Evolutionary conservation across 2,329 filamentous ascomycete species (phyloP), one percentile per base, ranked within the genome.

Genomic region (Aspergillus hiratsukae): DNA sequence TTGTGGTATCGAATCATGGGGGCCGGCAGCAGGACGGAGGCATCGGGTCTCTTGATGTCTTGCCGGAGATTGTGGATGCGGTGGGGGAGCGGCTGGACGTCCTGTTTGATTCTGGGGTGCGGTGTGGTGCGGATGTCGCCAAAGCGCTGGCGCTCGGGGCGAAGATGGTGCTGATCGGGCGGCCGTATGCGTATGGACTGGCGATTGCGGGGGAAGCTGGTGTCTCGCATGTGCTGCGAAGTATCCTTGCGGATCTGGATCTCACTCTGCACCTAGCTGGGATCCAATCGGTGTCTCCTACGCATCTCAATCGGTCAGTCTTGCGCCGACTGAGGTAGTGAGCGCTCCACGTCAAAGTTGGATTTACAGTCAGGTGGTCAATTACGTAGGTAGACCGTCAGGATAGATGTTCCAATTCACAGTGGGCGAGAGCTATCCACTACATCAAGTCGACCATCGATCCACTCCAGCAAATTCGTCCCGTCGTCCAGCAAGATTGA

Each of bases 181-280:
- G 82, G 52, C 69, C 72, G 8, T 76, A 43, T 79, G 77, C 85
- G 23, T 86, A 85, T 66, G 82, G 83, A 0, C 67, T 86, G 19
- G 80, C 78, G 1, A 75, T 84, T 28, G 77, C 72, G 1, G 83
- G 83, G 1, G 75, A 79, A 61, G 72, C 75, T 29, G 83, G 83
- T 3, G 83, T 81, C 1, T 76, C 76, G 58, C 76, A 81, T 59
- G 78, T 80, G 1, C 62, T 83, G 48, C 74, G 51, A 10, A 57
- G 62, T 27, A 50, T 64, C 0, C 28, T 66, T 14, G 72, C 69
- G 5, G 64, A 67, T 43, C 57, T 64, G 31, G 66, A 71, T 2
- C 60, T 73, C 8, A 69, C 68, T 31, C 58, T 52, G 52, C 48
- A 60, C 28, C 49, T 60, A 9, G 52, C 49, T 8, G 59, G 53